Conservation (phyloP, 805 yeast genomes). For the Nakazawaea siamensis region DNA sequence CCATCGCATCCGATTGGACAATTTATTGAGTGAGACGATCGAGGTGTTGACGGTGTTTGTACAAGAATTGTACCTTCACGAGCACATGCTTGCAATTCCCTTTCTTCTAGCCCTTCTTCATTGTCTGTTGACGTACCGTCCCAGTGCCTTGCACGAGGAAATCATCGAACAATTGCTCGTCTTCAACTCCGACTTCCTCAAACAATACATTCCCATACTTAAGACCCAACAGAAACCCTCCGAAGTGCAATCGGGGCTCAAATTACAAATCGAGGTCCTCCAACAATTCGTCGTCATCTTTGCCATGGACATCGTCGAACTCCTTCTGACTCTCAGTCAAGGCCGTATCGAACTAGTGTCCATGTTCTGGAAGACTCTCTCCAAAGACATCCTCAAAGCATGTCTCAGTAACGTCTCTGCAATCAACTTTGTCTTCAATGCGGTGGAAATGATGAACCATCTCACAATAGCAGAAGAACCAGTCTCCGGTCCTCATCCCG, state of each 20-base stretch:
- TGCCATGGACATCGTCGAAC: slow-evolving; percentile 50
- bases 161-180: slow-evolving; percentile 25
- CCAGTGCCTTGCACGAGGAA: slow-evolving; percentile 43
- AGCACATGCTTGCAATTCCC: slow-evolving; percentile 38
- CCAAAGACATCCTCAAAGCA: slow-evolving; percentile 25
- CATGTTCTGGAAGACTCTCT: slow-evolving; percentile 25
- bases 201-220: slow-evolving; percentile 17
- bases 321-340: slow-evolving; percentile 23
- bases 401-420: slow-evolving; percentile 47
- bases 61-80: slow-evolving; percentile 13
- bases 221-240: slow-evolving; percentile 9
- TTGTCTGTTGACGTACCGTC: slow-evolving; percentile 48
- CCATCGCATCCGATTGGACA: slow-evolving; percentile 38
- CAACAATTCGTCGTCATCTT: slow-evolving; percentile 43
- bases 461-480: slow-evolving; percentile 22
- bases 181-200: slow-evolving; percentile 18
- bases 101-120: slow-evolving; percentile 51
- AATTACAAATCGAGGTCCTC: slow-evolving; percentile 35
- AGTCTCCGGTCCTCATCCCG: slow-evolving; percentile 7
- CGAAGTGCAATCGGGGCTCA: background rate
- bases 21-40: slow-evolving; percentile 34
- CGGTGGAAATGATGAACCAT: slow-evolving; percentile 43
- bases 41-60: slow-evolving; percentile 24
- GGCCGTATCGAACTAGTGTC: slow-evolving; percentile 13
- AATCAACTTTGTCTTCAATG: slow-evolving; percentile 39